Base-by-base conservation (phyloP, 2,329 filamentous ascomycete species). In the Aureobasidium sp. region DNA sequence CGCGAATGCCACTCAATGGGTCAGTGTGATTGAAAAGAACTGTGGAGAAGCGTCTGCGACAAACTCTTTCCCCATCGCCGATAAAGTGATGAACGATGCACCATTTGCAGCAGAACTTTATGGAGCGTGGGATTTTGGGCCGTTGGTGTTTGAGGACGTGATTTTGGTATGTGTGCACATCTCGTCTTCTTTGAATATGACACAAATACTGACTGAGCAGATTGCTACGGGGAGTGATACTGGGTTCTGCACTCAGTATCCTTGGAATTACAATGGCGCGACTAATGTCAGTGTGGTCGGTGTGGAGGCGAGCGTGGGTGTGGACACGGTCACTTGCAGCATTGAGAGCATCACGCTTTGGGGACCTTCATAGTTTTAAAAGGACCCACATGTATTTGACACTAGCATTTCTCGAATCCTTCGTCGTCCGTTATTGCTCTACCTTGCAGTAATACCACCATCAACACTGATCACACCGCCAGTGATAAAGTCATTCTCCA, bases 401-500 rank as follows among this genome's bases (percentile, higher is more conserved):
- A 9, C 17, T 3, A 22, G 5, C 1, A 44, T n/a, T 14, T 25
- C 22, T 3, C 22, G 3, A 25, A 25, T 8, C 1, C 9, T 7
- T 29, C 1, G 3, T 17, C 6, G 15, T 47, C 12, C 29, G 22
- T 7, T 5, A 27, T 6, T 14, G 29, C n/a, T 14, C 37, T 42
- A 55, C 14, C 31, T 55, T 15, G 51, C 51, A 5, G 51, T 42
- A 9, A 55, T 55, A 8, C 64, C 61, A 76, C 72, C 65, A 34
- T 58, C 55, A 39, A 58, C 55, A 36, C 14, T 17, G 4, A 58
- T 47, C 3, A 58, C 55, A 17, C 41, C 44, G 4, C 55, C 55
- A 9, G 55, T 58, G 34, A 58, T 39, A 9, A 47, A 58, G 12
- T 45, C 20, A 15, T 48, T 58, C 29, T 58, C 41, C 27, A 58